Conservation (phyloP, 768 basidiomycete species). For the Leccinum longicurvipes region DNA sequence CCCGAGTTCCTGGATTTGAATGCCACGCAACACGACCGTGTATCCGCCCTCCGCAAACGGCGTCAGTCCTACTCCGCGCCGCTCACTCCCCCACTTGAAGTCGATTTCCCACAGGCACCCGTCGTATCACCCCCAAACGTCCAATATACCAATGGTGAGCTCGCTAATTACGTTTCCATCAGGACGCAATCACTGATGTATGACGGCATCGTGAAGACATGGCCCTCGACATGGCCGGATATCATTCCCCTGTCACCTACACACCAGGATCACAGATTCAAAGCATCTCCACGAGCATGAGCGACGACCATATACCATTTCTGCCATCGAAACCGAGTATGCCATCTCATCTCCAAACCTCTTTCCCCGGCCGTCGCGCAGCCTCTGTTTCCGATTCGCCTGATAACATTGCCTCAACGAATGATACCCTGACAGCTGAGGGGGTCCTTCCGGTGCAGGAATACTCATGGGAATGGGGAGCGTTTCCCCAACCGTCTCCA, state of each 20-base stretch:
- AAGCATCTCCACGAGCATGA: conserved; percentile 1
- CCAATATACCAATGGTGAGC: conserved; percentile 56
- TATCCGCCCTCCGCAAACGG: conserved; percentile 19
- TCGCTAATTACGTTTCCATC: conserved; percentile 8
- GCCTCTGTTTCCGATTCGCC: conserved; percentile 59
- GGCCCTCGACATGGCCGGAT: conserved; percentile 80
- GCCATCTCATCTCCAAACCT: conserved; percentile 25
- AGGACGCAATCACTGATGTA: background rate
- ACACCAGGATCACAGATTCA: conserved; percentile 11
- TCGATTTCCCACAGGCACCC: conserved; percentile 41
- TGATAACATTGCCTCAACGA: conserved; percentile 37
- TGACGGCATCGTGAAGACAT: conserved; percentile 46
- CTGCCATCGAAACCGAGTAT: conserved; percentile 17
- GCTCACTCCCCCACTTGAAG: conserved; percentile 36
- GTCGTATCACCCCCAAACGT: conserved; percentile 52
- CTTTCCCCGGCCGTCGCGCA: conserved; percentile 41
- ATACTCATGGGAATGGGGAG: conserved; percentile 95
- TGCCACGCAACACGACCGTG: conserved; percentile 32
- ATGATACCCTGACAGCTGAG: conserved; percentile 4
- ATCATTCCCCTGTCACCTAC: conserved; percentile 43
- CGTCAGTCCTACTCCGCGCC: conserved; percentile 26
- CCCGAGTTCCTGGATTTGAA: conserved; percentile 88
- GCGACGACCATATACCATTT: conserved; percentile 12
- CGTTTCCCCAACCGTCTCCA: conserved; percentile 79
- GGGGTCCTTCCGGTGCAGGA: conserved; percentile 45